Conservation (phyloP, 352 stramenopile genomes). For the Aphanomyces stellatus region DNA sequence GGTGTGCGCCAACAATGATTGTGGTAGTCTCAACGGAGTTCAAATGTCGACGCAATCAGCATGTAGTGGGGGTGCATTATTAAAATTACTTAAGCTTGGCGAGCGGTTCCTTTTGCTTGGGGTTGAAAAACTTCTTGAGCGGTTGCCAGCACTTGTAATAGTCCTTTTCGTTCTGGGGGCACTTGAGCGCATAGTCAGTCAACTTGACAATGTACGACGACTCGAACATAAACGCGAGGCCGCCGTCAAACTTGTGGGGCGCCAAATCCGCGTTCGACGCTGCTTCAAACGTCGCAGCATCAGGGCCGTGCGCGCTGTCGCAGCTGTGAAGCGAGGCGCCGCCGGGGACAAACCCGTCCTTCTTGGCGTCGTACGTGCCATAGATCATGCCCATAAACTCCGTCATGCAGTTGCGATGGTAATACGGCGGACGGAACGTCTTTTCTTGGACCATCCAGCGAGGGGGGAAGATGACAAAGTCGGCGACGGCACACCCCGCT, state of each 20-base stretch:
- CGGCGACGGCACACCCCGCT: slow-evolving; percentile 87
- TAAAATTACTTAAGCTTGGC: neutral
- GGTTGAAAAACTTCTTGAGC: slow-evolving; percentile 85
- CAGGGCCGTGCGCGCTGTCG: slow-evolving; percentile 89
- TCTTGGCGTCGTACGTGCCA: slow-evolving; percentile 94
- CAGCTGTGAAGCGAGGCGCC: slow-evolving; percentile 88
- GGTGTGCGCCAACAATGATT: neutral
- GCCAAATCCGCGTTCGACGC: slow-evolving; percentile 75
- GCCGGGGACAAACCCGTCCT: slow-evolving; percentile 86
- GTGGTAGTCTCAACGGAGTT: neutral
- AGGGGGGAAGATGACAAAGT: slow-evolving; percentile 97
- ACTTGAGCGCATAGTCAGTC: slow-evolving; percentile 80
- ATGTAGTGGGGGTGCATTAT: neutral
- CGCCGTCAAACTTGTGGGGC: slow-evolving; percentile 87
- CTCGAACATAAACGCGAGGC: slow-evolving; percentile 98
- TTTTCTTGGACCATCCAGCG: slow-evolving; percentile 94
- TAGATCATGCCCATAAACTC: slow-evolving; percentile 98
- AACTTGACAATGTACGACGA: slow-evolving; percentile 87
- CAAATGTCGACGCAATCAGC: neutral
- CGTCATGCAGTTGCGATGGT: slow-evolving; percentile 96
- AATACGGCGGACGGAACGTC: slow-evolving; percentile 90
- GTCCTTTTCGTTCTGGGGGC: slow-evolving; percentile 79
- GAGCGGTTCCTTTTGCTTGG: slow-evolving; percentile 24
- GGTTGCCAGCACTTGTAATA: slow-evolving; percentile 93
- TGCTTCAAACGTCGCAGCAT: slow-evolving; percentile 86